Evolutionary conservation across 2,329 filamentous ascomycete genomes (phyloP).

Genomic region (Blumeriella jaapii): DNA sequence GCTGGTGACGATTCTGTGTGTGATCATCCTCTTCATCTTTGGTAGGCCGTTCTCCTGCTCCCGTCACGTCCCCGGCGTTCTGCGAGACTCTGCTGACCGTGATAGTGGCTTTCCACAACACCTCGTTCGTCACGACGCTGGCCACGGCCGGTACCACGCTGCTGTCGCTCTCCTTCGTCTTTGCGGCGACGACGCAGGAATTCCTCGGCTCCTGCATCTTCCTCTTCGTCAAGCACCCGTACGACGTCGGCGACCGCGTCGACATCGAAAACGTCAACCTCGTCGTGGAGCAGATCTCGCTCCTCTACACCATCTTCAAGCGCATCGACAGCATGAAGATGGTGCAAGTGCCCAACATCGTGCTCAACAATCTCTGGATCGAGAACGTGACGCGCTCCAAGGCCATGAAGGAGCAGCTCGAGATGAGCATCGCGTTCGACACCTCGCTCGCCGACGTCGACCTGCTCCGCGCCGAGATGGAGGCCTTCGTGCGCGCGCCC

Average conservation of each 20-base stretch:
- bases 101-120: constrained; percentile 74
- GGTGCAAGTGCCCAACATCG: constrained; percentile 72
- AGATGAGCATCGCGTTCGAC: constrained; percentile 71
- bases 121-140: constrained; percentile 72
- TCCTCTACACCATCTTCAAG: constrained; percentile 87
- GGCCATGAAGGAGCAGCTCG: constrained; percentile 75
- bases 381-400: constrained; percentile 88
- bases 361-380: constrained; percentile 86
- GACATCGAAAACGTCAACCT: constrained; percentile 62
- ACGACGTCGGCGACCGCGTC: constrained; percentile 88
- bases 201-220: constrained; percentile 98
- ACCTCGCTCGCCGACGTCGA: constrained; percentile 87
- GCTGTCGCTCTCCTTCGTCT: constrained; percentile 93
- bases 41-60: constrained; percentile 34
- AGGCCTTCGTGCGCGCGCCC: constrained; percentile 67
- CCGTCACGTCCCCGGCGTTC: too few relatives aligned
- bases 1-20: constrained; percentile 66
- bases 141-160: constrained; percentile 85
- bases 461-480: constrained; percentile 72
- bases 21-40: constrained; percentile 77
- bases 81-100: constrained; percentile 23
- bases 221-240: constrained; percentile 96
- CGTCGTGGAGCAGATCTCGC: constrained; percentile 84
- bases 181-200: constrained; percentile 83
- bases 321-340: constrained; percentile 72